Evolutionary conservation across 306 rosid species (phyloP).

Genomic region (Datisca glomerata): DNA sequence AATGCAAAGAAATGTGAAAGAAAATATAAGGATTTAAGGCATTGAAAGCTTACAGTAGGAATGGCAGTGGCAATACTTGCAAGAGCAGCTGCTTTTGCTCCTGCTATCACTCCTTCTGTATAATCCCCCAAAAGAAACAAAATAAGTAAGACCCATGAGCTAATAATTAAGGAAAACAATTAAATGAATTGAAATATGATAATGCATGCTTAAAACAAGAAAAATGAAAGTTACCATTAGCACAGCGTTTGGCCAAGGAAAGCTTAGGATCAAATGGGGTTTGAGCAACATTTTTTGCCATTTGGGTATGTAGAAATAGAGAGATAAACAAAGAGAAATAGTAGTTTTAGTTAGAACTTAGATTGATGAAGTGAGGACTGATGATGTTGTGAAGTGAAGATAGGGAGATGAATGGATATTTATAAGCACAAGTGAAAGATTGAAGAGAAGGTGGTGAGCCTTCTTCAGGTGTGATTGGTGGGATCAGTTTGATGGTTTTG

Average conservation of each 20-base stretch:
- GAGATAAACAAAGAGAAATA: background rate
- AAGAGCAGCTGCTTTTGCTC: slow-evolving; percentile 83
- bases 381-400: background rate
- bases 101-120: slow-evolving; percentile 90
- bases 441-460: too few relatives aligned
- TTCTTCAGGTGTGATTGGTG: too few relatives aligned
- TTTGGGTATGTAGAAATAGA: slow-evolving; percentile 11
- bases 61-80: slow-evolving; percentile 88
- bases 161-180: slow-evolving; percentile 3
- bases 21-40: slow-evolving; percentile 5
- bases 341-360: slow-evolving; percentile 2
- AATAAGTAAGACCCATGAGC: background rate
- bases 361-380: background rate
- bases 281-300: slow-evolving; percentile 51
- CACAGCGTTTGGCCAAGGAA: slow-evolving; percentile 76
- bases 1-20: background rate
- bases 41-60: slow-evolving; percentile 54
- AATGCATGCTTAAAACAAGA: background rate
- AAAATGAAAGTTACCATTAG: slow-evolving; percentile 35
- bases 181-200: background rate
- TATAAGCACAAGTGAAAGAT: too few relatives aligned
- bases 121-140: slow-evolving; percentile 1
- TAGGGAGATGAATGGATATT: too few relatives aligned
- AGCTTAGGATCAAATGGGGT: slow-evolving; percentile 63
- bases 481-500: background rate